Base-by-base conservation (phyloP, 352 stramenopile species). In the Thraustochytrium striatum region DNA sequence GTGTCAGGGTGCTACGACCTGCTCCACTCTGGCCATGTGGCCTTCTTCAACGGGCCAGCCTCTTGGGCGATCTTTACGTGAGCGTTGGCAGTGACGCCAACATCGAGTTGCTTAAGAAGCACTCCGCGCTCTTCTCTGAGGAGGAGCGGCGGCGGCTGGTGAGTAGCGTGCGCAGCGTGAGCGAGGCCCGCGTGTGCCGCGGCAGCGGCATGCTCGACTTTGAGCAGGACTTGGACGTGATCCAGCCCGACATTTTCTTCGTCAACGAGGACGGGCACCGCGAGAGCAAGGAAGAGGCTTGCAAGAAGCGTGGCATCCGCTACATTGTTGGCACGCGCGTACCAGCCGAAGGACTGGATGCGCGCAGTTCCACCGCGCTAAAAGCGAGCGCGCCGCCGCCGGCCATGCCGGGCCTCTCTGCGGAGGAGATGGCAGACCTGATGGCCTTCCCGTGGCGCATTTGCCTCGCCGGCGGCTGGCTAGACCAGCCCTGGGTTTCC, bases 171-270 rank as follows among this genome's bases (percentile, higher is more conserved):
- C 7, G 19, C 16, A 75, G 65, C 30, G 65, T 75, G 8, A 43
- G 19, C 2, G 65, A 75, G 32, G 65, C 65, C 13, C 65, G 65
- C 16, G 32, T 75, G 11, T 75, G 65, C 28, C 65, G 65, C 50
- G 65, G 65, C 1, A 75, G 65, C 50, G 65, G 65, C 16, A 75
- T 75, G 65, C 65, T 75, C 19, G 65, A 75, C 11, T 75, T 75
- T 9, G 65, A 75, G 30, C 41, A 39, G 21, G 65, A 75, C 65
- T 32, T 75, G 7, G 65, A 75, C 36, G 30, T 75, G 33, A 41
- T 75, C 52, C 65, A 75, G 52, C 65, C 65, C 7, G 65, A 75
- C 30, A 62, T 75, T 2, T 75, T 75, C 50, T 75, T 75, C 2
- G 65, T 75, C 11, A 75, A 75, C 36, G 65, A 75, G 65, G 65